Base-by-base conservation (phyloP, 495 filamentous ascomycete species). In the Podospora bellae-mahoneyi region DNA sequence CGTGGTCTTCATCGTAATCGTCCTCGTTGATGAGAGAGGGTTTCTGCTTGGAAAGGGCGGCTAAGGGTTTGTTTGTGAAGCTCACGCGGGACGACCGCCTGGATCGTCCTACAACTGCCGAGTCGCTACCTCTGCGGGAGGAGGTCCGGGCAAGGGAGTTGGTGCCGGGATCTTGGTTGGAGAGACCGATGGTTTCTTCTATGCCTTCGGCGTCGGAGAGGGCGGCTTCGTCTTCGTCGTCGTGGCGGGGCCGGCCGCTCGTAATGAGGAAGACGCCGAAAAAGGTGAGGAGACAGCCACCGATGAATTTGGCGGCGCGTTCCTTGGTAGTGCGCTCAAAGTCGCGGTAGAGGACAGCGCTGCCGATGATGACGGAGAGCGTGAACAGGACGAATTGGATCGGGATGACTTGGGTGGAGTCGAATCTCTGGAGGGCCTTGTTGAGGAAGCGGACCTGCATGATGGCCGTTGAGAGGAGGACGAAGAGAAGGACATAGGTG, bases 361-460 rank as follows among this genome's bases (percentile, higher is more conserved):
- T 96, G 59, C 95, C 95, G 63, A 96, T 85, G 73, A 99, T 98
- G 64, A 99, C 95, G 2, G 89, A 96, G 5, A 99, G 82, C 0
- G 95, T 99, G 77, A 99, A 99, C 54, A 96, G 84, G 28, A 99
- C 95, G 71, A 99, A 99, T 74, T 99, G 95, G 15, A 92, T 92
- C 2, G 95, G 95, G 64, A 99, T 97, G 68, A 99, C 95, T 73
- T 97, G 92, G 0, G 95, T 99, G 0, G 94, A 94, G 77, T 97
- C 92, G 80, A 99, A 99, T 64, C 92, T 89, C 75, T 96, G 93
- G 20, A 99, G 82, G 1, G 95, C 94, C 61, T 93, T 92, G 80
- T 99, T 99, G 69, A 99, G 84, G 76, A 97, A 99, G 69, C 90
- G 92, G 69, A 99, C 92, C 78, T 99, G 95, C 87, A 97, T 91